Conservation (phyloP, 306 rosid genomes). For the Acacia confusa region DNA sequence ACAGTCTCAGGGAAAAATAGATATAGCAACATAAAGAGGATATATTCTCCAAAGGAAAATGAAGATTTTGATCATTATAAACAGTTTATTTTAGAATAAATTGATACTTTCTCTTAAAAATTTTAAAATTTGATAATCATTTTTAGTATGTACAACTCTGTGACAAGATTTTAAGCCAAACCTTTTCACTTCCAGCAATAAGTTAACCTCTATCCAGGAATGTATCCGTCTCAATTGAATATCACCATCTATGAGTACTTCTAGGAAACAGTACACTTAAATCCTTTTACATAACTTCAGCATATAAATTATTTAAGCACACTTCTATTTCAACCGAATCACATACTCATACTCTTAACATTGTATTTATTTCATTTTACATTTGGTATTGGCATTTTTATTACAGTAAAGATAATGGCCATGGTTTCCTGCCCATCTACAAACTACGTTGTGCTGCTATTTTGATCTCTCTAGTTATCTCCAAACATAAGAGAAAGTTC, state of each 20-base stretch:
- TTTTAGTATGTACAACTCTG: background rate
- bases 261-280: background rate
- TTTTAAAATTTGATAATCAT: background rate
- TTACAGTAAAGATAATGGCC: background rate
- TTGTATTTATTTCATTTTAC: background rate
- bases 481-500: background rate
- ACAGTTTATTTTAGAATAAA: background rate
- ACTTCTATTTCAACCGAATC: background rate
- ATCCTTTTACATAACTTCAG: background rate
- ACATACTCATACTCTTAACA: background rate
- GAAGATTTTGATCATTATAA: background rate
- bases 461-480: background rate
- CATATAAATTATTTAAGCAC: background rate
- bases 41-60: background rate
- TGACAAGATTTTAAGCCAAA: background rate
- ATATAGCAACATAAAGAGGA: background rate
- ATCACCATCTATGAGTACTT: background rate
- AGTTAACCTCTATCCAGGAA: background rate
- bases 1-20: background rate
- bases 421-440: background rate
- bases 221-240: background rate
- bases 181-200: background rate
- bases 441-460: background rate
- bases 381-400: background rate
- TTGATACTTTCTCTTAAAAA: background rate